Evolutionary conservation across 2,329 filamentous ascomycete genomes (phyloP).

Genomic region (Fusarium sp.): DNA sequence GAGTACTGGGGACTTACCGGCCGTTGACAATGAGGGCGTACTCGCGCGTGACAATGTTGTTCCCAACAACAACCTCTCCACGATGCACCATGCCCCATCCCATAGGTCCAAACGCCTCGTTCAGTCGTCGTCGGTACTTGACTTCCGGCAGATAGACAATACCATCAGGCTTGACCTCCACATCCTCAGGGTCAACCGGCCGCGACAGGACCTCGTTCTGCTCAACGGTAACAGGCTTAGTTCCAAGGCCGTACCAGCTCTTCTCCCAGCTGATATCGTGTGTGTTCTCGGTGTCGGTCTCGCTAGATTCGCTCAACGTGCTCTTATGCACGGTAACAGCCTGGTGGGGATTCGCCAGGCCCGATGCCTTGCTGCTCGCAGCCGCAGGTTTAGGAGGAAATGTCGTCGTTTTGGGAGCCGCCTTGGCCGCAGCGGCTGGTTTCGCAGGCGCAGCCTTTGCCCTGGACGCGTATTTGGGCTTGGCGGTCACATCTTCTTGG

Average conservation of each 20-base stretch:
- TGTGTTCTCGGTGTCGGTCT: slow-evolving; percentile 26
- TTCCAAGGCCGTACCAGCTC: slow-evolving; percentile 84
- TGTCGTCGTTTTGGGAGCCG: slow-evolving; percentile 1
- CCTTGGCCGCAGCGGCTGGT: neutral
- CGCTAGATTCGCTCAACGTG: slow-evolving; percentile 27
- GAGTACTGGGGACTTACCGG: slow-evolving; percentile 69
- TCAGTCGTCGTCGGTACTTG: slow-evolving; percentile 93
- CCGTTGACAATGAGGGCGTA: slow-evolving; percentile 92
- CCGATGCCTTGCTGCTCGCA: slow-evolving; percentile 7
- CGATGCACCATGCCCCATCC: slow-evolving; percentile 95
- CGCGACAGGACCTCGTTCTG: slow-evolving; percentile 76
- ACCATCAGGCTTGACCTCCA: slow-evolving; percentile 98
- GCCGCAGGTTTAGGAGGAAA: slow-evolving; percentile 1
- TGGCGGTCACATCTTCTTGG: slow-evolving; percentile 27
- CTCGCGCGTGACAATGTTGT: slow-evolving; percentile 85
- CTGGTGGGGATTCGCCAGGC: slow-evolving; percentile 21
- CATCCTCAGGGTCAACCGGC: slow-evolving; percentile 77
- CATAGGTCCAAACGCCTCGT: slow-evolving; percentile 91
- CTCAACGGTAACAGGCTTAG: slow-evolving; percentile 77
- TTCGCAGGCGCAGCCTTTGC: slow-evolving; percentile 18
- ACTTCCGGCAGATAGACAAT: slow-evolving; percentile 98
- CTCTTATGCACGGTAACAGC: slow-evolving; percentile 10
- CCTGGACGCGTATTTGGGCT: slow-evolving; percentile 5
- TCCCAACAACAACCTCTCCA: slow-evolving; percentile 86
- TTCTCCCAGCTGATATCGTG: slow-evolving; percentile 78